These are phyloP conservation scores for Nepenthes mirabilis DNA, from an alignment of 148 eudicot species.

Conservation along the genomic window DNA sequence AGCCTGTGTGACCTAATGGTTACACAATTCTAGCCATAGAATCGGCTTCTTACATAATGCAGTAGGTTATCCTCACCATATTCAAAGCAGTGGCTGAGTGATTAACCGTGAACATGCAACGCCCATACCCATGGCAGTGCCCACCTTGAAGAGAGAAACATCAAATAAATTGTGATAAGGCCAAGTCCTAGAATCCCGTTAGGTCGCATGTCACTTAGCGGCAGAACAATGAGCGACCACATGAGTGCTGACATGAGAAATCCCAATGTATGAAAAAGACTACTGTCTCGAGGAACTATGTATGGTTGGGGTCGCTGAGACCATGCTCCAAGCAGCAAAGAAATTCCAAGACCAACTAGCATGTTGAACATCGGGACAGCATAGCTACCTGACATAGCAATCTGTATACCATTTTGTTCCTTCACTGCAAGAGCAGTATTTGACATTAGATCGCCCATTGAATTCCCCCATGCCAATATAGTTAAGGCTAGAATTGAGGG, in stretches of 20 bases:
- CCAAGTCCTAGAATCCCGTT: conserved; percentile 42
- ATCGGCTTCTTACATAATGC: no score
- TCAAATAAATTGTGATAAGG: conserved; percentile 38
- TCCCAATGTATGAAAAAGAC: conserved; percentile 41
- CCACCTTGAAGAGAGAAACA: conserved; percentile 37
- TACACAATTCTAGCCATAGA: no score
- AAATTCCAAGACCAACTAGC: conserved; percentile 45
- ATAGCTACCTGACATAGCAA: conserved; percentile 64
- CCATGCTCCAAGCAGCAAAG: conserved; percentile 52
- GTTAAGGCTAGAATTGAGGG: conserved; percentile 59
- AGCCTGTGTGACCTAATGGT: no score
- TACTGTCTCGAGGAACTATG: conserved; percentile 23
- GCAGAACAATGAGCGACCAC: conserved; percentile 56
- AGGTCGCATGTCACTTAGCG: conserved; percentile 46
- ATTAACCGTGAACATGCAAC: no score
- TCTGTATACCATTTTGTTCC: conserved; percentile 43
- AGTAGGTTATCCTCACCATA: no score
- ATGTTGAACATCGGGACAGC: conserved; percentile 79
- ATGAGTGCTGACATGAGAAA: conserved; percentile 39
- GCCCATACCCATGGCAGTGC: conserved; percentile 28
- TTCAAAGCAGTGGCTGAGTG: no score
- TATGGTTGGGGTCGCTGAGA: conserved; percentile 24
- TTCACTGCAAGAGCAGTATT: conserved; percentile 53
- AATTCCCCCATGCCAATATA: conserved; percentile 71
- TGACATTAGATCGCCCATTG: conserved; percentile 58